phyloP scores from a whole-genome alignment of 495 filamentous ascomycete genomes.

The Podospora fimiseda region DNA sequence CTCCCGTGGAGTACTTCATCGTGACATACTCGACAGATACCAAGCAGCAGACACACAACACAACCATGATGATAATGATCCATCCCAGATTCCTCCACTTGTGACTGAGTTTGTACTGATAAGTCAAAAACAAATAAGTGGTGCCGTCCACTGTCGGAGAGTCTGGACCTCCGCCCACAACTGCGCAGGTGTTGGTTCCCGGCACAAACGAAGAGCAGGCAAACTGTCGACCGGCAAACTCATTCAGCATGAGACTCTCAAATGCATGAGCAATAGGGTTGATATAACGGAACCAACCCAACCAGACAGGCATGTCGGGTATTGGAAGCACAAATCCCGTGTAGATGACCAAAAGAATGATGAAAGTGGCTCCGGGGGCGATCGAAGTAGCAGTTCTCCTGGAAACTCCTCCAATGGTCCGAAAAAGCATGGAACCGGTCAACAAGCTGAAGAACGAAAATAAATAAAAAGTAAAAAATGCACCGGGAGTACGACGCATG shows the following conservation, averaged over 20 bases:
- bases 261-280: conserved; percentile 76
- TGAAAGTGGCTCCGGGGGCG: conserved; percentile 59
- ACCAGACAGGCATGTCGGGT: conserved; percentile 69
- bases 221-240: conserved; percentile 49
- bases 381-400: conserved; percentile 64
- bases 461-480: conserved; percentile 59
- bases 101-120: too few species aligned
- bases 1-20: too few species aligned
- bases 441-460: conserved; percentile 49
- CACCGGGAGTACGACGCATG: conserved; percentile 42
- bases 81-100: too few species aligned
- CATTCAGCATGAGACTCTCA: conserved; percentile 61
- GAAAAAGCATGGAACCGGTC: conserved; percentile 60
- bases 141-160: conserved; percentile 26
- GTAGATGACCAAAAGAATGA: conserved; percentile 66
- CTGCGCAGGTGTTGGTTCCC: conserved; percentile 42
- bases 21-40: too few species aligned
- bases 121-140: too few species aligned
- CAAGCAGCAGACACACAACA: too few species aligned
- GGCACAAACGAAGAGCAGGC: conserved; percentile 28
- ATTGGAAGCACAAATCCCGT: conserved; percentile 75
- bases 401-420: conserved; percentile 58
- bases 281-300: conserved; percentile 72
- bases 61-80: too few species aligned
- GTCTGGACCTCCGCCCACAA: conserved; percentile 24